Conservation (phyloP, 108 stramenopile species). For the Parietichytrium sp. region DNA sequence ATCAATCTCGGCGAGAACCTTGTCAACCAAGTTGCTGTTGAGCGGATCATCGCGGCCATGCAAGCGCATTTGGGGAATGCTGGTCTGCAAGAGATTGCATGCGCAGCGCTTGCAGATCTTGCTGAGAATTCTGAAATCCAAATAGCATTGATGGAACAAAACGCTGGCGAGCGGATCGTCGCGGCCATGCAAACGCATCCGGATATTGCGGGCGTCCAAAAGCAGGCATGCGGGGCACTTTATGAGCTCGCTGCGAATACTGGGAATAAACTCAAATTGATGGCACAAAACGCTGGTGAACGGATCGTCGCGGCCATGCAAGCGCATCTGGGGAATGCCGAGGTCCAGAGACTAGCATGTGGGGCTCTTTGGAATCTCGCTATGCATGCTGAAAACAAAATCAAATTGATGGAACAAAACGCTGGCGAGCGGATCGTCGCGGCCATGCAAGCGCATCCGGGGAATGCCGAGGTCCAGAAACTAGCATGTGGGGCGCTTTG, state of each 20-base stretch:
- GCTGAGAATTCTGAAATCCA: background rate
- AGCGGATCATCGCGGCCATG: background rate
- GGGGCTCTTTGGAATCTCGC: background rate
- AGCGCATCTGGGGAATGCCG: background rate
- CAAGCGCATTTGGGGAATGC: background rate
- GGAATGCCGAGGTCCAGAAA: background rate
- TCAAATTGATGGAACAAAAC: background rate
- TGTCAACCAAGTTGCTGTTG: too few species aligned
- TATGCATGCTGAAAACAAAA: background rate
- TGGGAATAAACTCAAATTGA: background rate
- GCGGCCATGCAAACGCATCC: background rate
- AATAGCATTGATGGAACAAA: background rate
- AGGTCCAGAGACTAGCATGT: background rate
- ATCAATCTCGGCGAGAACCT: too few species aligned
- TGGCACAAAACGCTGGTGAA: background rate
- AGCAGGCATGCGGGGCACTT: background rate
- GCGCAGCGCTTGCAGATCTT: background rate
- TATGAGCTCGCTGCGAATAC: background rate
- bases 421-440: background rate
- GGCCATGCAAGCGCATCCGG: background rate
- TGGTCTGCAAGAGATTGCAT: background rate
- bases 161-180: background rate
- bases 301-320: background rate
- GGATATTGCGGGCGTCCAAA: background rate
- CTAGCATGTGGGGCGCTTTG: background rate